These are phyloP conservation scores for Oryza australiensis DNA, from an alignment of 176 grass and related monocot genomes.

Conservation along the genomic window DNA sequence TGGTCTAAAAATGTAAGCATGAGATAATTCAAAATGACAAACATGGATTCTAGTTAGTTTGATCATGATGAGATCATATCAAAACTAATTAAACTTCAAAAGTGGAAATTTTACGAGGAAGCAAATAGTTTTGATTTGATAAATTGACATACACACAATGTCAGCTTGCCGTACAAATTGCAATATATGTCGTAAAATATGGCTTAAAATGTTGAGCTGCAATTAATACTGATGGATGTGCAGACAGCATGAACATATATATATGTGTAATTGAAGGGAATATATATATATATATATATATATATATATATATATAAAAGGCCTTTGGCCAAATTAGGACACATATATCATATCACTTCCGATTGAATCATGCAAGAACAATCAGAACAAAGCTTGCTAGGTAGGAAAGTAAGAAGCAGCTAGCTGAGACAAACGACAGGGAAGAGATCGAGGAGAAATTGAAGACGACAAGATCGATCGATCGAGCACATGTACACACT, in stretches of 20 bases:
- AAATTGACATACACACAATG: conserved; percentile 16
- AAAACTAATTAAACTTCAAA: background rate
- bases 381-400: conserved; percentile 1
- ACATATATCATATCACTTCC: background rate
- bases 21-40: background rate
- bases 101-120: background rate
- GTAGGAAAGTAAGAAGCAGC: background rate
- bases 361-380: conserved; percentile 17
- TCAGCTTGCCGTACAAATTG: background rate
- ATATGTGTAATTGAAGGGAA: background rate
- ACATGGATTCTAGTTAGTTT: background rate
- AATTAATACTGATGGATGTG: background rate
- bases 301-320: background rate
- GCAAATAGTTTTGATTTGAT: background rate
- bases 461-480: background rate
- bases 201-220: conserved; percentile 6
- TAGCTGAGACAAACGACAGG: conserved; percentile 1
- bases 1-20: background rate
- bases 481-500: conserved; percentile 10
- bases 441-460: background rate
- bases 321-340: conserved; percentile 17
- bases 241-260: background rate
- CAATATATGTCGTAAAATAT: background rate
- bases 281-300: background rate
- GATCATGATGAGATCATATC: background rate